Conservation (phyloP, 306 rosid genomes). For the Malus sieversii region DNA sequence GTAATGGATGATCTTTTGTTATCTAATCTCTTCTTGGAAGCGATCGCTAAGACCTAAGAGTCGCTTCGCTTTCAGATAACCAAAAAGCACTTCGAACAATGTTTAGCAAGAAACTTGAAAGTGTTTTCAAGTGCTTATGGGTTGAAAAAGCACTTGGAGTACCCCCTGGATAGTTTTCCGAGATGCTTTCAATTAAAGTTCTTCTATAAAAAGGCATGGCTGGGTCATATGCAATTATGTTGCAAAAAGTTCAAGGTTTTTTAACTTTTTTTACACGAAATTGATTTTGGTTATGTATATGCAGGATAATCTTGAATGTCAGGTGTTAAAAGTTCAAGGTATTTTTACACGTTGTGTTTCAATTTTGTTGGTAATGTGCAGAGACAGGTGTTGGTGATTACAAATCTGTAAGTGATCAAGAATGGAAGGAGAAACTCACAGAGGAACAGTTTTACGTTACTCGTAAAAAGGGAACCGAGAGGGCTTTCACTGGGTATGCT, state of each 20-base stretch:
- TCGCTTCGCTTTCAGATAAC: too few relatives aligned
- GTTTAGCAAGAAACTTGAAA: too few relatives aligned
- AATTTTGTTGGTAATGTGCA: conserved; percentile 22
- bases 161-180: too few relatives aligned
- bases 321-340: not conserved
- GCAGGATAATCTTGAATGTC: not conserved
- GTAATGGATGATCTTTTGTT: not conserved
- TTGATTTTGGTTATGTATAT: not conserved
- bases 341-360: not conserved
- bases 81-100: too few relatives aligned
- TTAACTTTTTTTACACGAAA: not conserved
- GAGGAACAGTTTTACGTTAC: conserved; percentile 65
- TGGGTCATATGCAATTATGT: not conserved
- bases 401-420: conserved; percentile 50
- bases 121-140: too few relatives aligned
- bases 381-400: conserved; percentile 45
- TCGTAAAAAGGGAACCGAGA: conserved; percentile 89
- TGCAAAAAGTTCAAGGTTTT: not conserved
- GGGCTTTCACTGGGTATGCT: conserved; percentile 87
- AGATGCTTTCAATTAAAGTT: too few relatives aligned
- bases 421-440: conserved; percentile 70
- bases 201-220: too few relatives aligned
- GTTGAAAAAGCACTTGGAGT: not conserved
- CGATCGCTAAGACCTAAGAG: too few relatives aligned
- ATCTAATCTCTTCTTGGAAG: too few relatives aligned